Evolutionary conservation across 208 protist species (phyloP).

Genomic region (Trypanosomatidae sp.): DNA sequence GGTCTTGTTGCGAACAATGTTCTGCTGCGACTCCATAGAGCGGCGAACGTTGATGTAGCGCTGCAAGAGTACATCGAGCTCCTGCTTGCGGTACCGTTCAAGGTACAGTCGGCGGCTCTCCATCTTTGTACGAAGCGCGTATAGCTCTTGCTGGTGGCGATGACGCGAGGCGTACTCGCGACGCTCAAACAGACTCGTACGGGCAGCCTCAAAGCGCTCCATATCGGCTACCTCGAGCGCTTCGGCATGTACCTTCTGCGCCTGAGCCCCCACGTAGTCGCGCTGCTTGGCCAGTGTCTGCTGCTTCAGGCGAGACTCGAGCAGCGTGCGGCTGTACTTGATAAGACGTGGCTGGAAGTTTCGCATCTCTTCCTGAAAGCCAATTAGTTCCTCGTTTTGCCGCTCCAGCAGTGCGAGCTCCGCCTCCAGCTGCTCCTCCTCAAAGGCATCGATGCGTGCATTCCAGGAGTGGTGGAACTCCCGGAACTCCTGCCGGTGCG

Average conservation of each 20-base stretch:
- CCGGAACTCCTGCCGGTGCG: constrained; percentile 87
- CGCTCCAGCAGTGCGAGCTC: constrained; percentile 86
- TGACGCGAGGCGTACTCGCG: constrained; percentile 63
- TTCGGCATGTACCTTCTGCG: constrained; percentile 82
- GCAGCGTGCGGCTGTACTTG: constrained; percentile 72
- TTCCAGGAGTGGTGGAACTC: constrained; percentile 90
- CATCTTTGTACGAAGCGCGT: constrained; percentile 71
- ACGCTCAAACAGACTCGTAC: constrained; percentile 52
- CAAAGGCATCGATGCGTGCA: constrained; percentile 82
- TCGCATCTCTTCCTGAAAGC: constrained; percentile 77
- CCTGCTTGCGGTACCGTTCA: constrained; percentile 77
- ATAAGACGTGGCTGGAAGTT: constrained; percentile 44
- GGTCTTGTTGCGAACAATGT: constrained; percentile 88
- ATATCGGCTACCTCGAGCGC: constrained; percentile 68
- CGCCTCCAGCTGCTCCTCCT: constrained; percentile 77
- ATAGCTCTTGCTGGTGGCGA: constrained; percentile 83
- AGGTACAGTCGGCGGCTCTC: constrained; percentile 72
- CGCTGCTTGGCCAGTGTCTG: constrained; percentile 87
- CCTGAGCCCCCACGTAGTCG: constrained; percentile 80
- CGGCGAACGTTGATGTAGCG: constrained; percentile 87
- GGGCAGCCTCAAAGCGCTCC: constrained; percentile 65
- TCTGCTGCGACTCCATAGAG: constrained; percentile 84
- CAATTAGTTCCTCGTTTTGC: constrained; percentile 85
- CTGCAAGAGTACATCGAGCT: constrained; percentile 87
- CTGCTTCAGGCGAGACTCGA: constrained; percentile 83